Base-by-base conservation (phyloP, 208 protist genomes). In the Leishmania major region DNA sequence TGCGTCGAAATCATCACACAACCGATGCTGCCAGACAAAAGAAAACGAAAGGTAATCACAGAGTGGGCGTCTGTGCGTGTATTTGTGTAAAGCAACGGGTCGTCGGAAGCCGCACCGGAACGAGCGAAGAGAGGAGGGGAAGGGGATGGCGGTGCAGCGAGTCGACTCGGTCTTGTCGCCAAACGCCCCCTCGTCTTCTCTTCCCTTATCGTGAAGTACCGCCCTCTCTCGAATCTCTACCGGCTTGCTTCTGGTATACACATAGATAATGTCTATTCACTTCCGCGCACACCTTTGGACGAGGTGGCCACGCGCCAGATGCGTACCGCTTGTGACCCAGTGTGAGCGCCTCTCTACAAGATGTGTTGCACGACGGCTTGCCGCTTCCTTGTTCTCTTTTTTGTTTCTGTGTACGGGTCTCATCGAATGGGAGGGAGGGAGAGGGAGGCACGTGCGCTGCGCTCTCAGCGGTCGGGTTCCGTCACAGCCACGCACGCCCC, bases 1-100 rank as follows among this genome's bases (percentile, higher is more conserved):
- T 77, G 82, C n/a, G 59, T 43, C 15, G 62, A 31, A 1, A 28
- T 59, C 82, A 85, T 85, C 28, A 25, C 10, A 10, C 66, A 35
- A 40, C 17, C 31, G 17, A 76, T 47, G 45, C 49, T 10, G 31
- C 3, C 3, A 76, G 6, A 76, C 62, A 43, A 37, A 25, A 57
- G 4, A 25, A 25, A 45, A 53, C 6, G 0, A 2, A 53, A 19
- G 45, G 13, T 25, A 28, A 7, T 0, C 6, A 7, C 10, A 40
- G 6, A 25, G 22, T 51, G 10, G 25, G 67, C 25, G 31, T 0
- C 15, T 13, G 62, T 15, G 17, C 0, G 31, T 2, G 66, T 10
- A 28, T 43, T 37, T 71, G 37, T 22, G 35, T 22, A 15, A 47
- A 15, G 66, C 66, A 45, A 28, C 15, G 37, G 25, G 10, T 22